Evolutionary conservation across 768 basidiomycete species (phyloP).

Genomic region (Collybiopsis luxurians): DNA sequence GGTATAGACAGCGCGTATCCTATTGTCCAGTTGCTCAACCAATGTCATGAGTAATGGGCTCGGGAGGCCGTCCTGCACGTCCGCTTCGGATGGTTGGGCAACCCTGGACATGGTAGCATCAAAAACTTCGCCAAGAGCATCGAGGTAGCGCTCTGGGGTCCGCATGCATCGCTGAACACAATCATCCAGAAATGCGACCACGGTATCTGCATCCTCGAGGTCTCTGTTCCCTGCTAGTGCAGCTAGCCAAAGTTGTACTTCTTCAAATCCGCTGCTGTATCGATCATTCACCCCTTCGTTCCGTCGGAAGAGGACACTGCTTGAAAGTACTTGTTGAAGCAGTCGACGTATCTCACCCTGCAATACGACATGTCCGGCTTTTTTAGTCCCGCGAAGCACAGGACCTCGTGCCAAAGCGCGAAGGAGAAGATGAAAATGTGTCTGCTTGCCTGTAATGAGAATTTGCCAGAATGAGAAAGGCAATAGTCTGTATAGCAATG

Average conservation of each 20-base stretch:
- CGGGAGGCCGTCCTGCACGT: conserved; percentile 33
- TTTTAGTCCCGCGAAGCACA: conserved; percentile 20
- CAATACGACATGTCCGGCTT: conserved; percentile 31
- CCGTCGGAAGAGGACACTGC: conserved; percentile 80
- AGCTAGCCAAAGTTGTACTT: not conserved
- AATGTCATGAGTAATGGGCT: conserved; percentile 81
- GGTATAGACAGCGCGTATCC: conserved; percentile 32
- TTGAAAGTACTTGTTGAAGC: conserved; percentile 60
- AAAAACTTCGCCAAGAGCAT: conserved; percentile 50
- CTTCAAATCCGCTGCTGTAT: not conserved
- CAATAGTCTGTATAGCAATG: not conserved
- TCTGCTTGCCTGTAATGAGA: conserved; percentile 40
- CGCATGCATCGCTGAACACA: conserved; percentile 80
- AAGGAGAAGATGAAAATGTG: conserved; percentile 72
- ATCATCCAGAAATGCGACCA: conserved; percentile 77
- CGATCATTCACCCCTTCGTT: conserved; percentile 25
- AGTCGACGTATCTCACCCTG: conserved; percentile 47
- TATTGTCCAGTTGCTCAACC: conserved; percentile 69
- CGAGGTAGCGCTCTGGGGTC: conserved; percentile 84
- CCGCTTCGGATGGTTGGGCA: not conserved
- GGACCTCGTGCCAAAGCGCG: conserved; percentile 52
- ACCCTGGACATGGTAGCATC: not conserved
- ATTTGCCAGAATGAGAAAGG: too few species aligned
- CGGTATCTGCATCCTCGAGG: conserved; percentile 51
- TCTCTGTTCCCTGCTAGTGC: not conserved